Evolutionary conservation across 306 rosid species (phyloP).

Genomic region (Cucumis sativus): DNA sequence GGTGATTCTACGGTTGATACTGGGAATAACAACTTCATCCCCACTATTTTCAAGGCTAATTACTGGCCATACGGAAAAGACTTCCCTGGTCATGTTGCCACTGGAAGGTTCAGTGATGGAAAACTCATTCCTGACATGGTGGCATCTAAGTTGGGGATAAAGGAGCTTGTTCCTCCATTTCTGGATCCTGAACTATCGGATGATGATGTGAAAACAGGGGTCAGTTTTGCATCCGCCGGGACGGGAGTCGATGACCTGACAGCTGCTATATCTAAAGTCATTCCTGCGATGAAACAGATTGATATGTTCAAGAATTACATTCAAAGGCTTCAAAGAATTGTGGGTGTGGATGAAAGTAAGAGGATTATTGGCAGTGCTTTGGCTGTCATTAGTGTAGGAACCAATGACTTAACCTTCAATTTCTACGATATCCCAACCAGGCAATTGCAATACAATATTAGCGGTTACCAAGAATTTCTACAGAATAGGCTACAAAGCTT

Average conservation of each 20-base stretch:
- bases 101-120: slow-evolving; percentile 57
- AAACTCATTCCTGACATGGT: slow-evolving; percentile 43
- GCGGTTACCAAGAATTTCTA: slow-evolving; percentile 44
- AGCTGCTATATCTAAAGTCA: slow-evolving; percentile 4
- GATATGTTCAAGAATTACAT: slow-evolving; percentile 32
- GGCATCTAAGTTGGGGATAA: slow-evolving; percentile 32
- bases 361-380: slow-evolving; percentile 24
- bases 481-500: slow-evolving; percentile 24
- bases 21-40: slow-evolving; percentile 50
- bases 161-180: slow-evolving; percentile 49
- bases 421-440: slow-evolving; percentile 39
- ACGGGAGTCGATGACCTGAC: slow-evolving; percentile 46
- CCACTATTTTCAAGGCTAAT: slow-evolving; percentile 28
- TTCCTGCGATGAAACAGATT: slow-evolving; percentile 34
- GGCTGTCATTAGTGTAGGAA: slow-evolving; percentile 45
- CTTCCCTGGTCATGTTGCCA: slow-evolving; percentile 36
- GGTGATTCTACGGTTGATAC: slow-evolving; percentile 58
- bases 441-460: slow-evolving; percentile 20
- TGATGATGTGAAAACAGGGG: slow-evolving; percentile 38
- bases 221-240: slow-evolving; percentile 49
- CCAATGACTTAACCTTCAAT: slow-evolving; percentile 44
- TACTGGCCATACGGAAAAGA: slow-evolving; percentile 48
- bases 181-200: slow-evolving; percentile 30
- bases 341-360: slow-evolving; percentile 27
- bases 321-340: slow-evolving; percentile 22